Percentiles rank a stretch among this genome's conserved stretches.
Conservation (phyloP, 352 stramenopile species). For the Phytophthora sojae region DNA sequence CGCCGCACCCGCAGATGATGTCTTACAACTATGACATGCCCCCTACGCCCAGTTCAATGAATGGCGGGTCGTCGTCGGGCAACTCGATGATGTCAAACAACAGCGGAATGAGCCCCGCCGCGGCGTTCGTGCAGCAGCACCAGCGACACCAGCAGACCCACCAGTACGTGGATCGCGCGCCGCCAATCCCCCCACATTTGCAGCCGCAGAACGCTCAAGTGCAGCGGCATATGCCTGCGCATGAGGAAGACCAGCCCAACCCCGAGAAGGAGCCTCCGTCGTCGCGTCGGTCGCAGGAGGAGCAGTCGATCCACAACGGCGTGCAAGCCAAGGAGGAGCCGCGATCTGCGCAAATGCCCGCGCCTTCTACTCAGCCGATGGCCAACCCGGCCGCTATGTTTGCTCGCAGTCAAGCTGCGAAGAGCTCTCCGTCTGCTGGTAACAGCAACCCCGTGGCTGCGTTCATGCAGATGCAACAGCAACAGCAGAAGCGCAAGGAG, state of each 20-base stretch:
- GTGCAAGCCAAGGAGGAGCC: constrained; percentile 24
- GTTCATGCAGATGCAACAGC: constrained; percentile 65
- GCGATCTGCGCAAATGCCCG: constrained; percentile 11
- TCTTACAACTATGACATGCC: constrained; percentile 47
- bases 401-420: constrained; percentile 51
- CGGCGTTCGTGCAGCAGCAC: constrained; percentile 53
- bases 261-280: constrained; percentile 38
- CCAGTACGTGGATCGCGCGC: constrained; percentile 31
- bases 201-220: constrained; percentile 14
- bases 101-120: constrained; percentile 41
- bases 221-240: constrained; percentile 17
- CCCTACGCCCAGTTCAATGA: constrained; percentile 24
- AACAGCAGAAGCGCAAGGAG: constrained; percentile 43
- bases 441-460: constrained; percentile 56
- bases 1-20: constrained; percentile 54
- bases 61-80: constrained; percentile 21
- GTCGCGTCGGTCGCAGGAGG: constrained; percentile 26
- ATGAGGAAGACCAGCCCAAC: constrained; percentile 42
- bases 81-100: constrained; percentile 28
- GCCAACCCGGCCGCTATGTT: constrained; percentile 72
- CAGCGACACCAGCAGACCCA: constrained; percentile 40
- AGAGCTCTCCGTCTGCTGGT: constrained; percentile 16
- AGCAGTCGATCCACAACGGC: constrained; percentile 20
- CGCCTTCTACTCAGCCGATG: constrained; percentile 20
- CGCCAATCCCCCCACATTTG: constrained; percentile 26